Percentiles rank a stretch among this genome's conserved stretches.
phyloP scores from a whole-genome alignment of 2,329 filamentous ascomycete species.

The Xylariaceae sp. region DNA sequence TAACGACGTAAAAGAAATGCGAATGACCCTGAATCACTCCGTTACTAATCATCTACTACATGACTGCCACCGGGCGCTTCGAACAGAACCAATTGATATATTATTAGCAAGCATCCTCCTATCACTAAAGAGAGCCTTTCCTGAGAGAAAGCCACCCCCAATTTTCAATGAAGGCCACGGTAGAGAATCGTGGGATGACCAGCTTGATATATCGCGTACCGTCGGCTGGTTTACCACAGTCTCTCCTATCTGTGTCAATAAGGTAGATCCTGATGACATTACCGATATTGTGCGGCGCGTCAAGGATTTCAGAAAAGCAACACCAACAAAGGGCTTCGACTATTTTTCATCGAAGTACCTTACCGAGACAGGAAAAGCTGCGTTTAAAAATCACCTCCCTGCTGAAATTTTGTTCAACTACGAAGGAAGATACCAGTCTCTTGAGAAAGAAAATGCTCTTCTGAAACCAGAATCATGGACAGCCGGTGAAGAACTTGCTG shows the following conservation, averaged over 20 bases:
- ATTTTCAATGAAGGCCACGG: constrained; percentile 52
- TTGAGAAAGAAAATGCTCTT: no score
- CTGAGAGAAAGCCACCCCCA: constrained; percentile 41
- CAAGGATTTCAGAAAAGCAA: constrained; percentile 11
- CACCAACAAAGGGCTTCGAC: constrained; percentile 2
- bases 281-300: constrained; percentile 8
- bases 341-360: constrained; percentile 3
- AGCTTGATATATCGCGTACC: constrained; percentile 45
- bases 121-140: constrained; percentile 43
- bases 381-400: not conserved
- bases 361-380: not conserved
- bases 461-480: no score
- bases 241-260: constrained; percentile 39
- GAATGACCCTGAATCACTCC: no score
- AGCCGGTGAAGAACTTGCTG: no score
- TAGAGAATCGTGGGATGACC: constrained; percentile 44
- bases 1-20: no score
- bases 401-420: constrained; percentile 21
- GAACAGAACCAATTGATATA: constrained; percentile 47
- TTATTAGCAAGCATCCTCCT: constrained; percentile 41
- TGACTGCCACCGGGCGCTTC: constrained; percentile 32
- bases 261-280: constrained; percentile 1
- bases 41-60: no score
- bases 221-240: constrained; percentile 56
- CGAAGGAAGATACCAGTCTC: no score